Conservation (phyloP, 2,329 filamentous ascomycete genomes). For the Grosmannia serpens region DNA sequence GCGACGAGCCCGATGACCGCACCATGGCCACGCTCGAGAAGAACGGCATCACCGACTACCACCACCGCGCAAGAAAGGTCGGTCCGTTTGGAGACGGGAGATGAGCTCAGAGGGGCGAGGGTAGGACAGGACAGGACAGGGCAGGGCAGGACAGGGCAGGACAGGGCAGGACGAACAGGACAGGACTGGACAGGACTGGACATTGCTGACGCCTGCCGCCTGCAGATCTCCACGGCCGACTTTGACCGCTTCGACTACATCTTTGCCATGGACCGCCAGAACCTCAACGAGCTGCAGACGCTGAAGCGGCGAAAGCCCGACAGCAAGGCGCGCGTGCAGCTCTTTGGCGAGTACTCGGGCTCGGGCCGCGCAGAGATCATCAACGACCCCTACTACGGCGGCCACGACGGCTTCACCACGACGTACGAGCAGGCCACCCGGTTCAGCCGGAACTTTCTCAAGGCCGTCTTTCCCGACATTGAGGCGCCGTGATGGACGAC, state of each 20-base stretch:
- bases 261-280: conserved; percentile 84
- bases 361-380: conserved; percentile 60
- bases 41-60: conserved; percentile 67
- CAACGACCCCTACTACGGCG: conserved; percentile 89
- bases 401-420: conserved; percentile 63
- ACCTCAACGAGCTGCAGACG: conserved; percentile 58
- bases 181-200: background rate
- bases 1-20: conserved; percentile 65
- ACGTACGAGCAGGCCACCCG: conserved; percentile 76
- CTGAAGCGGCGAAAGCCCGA: conserved; percentile 46
- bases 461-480: conserved; percentile 38
- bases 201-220: background rate
- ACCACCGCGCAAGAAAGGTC: conserved; percentile 66
- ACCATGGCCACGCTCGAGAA: conserved; percentile 68
- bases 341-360: conserved; percentile 77
- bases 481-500: conserved; percentile 4
- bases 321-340: conserved; percentile 54
- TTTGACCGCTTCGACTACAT: conserved; percentile 86
- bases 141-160: no score
- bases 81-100: background rate
- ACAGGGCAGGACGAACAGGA: no score
- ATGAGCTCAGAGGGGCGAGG: no score
- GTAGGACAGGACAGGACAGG: background rate
- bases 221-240: conserved; percentile 49
- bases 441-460: conserved; percentile 68